These are phyloP conservation scores for Hippophae rhamnoides DNA, from an alignment of 306 rosid species.

Conservation along the genomic window DNA sequence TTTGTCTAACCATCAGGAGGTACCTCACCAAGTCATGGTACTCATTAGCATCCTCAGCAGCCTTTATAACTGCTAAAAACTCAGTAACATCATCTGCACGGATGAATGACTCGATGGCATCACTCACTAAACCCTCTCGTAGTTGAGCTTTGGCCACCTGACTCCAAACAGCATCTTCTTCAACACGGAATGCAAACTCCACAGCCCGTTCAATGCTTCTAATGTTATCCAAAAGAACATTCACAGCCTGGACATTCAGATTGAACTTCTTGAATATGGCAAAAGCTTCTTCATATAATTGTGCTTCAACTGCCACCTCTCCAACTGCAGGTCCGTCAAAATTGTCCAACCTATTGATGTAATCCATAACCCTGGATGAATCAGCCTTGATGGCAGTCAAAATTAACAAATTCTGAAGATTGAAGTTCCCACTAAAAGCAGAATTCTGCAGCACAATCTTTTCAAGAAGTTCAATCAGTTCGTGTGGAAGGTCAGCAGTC, in stretches of 20 bases:
- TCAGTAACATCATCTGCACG: conserved; percentile 92
- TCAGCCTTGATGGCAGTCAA: conserved; percentile 96
- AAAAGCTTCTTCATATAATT: conserved; percentile 81
- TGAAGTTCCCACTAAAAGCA: conserved; percentile 97
- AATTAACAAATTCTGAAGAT: conserved; percentile 87
- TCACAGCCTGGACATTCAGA: conserved; percentile 93
- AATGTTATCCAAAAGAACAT: conserved; percentile 79
- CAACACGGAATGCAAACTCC: conserved; percentile 96
- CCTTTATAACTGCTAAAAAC: conserved; percentile 87
- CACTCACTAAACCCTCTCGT: conserved; percentile 87
- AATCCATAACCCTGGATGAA: conserved; percentile 97
- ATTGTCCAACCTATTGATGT: conserved; percentile 83
- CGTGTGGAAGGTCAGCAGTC: conserved; percentile 99
- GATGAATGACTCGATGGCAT: conserved; percentile 93
- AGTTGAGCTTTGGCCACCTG: conserved; percentile 97
- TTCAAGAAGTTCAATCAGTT: conserved; percentile 97
- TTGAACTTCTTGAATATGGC: conserved; percentile 94
- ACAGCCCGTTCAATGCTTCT: conserved; percentile 89
- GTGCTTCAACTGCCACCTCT: conserved; percentile 91
- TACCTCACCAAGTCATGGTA: conserved; percentile 86
- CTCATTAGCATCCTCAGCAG: conserved; percentile 66
- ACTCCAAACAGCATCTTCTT: conserved; percentile 99
- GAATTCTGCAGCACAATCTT: conserved; percentile 98
- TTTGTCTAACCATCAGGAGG: conserved; percentile 96
- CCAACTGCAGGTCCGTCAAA: conserved; percentile 99